Percentiles rank a stretch among this genome's conserved stretches.
These are phyloP conservation scores for Malus sylvestris DNA, from an alignment of 306 rosid species.

Conservation along the genomic window DNA sequence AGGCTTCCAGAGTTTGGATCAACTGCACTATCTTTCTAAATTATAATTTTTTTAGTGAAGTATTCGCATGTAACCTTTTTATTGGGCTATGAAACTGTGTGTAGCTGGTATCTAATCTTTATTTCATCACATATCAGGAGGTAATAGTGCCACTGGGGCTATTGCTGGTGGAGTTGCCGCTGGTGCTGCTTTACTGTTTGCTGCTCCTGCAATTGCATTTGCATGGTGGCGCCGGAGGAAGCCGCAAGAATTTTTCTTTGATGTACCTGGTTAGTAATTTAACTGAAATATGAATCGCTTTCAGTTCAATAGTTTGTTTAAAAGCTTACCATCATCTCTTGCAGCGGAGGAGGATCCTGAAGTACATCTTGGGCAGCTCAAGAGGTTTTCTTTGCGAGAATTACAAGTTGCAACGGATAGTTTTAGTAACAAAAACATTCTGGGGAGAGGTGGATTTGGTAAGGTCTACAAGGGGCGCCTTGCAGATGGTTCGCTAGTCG, in stretches of 20 bases:
- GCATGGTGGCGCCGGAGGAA: conserved; percentile 99
- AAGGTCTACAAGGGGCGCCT: conserved; percentile 97
- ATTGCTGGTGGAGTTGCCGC: conserved; percentile 99
- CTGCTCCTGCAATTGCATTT: conserved; percentile 98
- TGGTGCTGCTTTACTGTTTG: conserved; percentile 92
- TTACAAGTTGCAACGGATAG: conserved; percentile 92
- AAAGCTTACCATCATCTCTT: conserved; percentile 14
- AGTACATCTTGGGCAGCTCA: conserved; percentile 97
- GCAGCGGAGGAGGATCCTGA: conserved; percentile 99
- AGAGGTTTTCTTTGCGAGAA: conserved; percentile 90
- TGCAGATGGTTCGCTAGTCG: conserved; percentile 90
- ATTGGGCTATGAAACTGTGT: not conserved
- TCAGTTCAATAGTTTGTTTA: conserved; percentile 13
- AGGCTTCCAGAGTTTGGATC: not conserved
- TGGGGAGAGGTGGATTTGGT: conserved; percentile 97
- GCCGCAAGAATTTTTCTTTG: conserved; percentile 96
- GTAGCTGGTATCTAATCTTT: conserved; percentile 1
- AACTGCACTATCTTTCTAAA: not conserved
- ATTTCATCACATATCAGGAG: conserved; percentile 46
- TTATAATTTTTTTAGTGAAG: not conserved
- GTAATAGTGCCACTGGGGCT: conserved; percentile 86
- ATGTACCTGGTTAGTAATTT: conserved; percentile 75
- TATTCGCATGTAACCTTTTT: not conserved
- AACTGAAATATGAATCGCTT: conserved; percentile 1
- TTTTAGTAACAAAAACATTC: conserved; percentile 95